Evolutionary conservation across 192 early-diverging fungal genomes (phyloP).

Genomic region (Coemansia furcata): DNA sequence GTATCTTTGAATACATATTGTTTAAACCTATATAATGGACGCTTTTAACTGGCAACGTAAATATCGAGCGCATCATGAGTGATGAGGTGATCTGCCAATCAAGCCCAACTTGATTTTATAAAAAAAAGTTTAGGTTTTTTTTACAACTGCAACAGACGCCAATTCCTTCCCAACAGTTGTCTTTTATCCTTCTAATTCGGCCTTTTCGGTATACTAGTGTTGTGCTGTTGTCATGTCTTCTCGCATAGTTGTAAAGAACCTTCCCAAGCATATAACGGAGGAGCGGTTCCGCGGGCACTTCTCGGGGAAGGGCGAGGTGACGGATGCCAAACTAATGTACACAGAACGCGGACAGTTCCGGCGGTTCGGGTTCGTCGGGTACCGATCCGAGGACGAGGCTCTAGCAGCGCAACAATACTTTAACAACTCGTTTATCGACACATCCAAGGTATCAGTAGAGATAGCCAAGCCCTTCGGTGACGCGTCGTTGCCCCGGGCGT

Average conservation of each 20-base stretch:
- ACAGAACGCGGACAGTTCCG: conserved; percentile 64
- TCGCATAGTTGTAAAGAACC: conserved; percentile 93
- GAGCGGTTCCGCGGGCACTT: conserved; percentile 89
- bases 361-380: conserved; percentile 92
- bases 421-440: conserved; percentile 90
- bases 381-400: conserved; percentile 83
- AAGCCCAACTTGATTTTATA: neutral
- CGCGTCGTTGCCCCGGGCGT: conserved; percentile 76
- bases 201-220: neutral
- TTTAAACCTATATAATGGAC: neutral
- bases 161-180: neutral
- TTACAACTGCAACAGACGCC: neutral
- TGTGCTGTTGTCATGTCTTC: conserved; percentile 32
- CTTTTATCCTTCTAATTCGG: neutral
- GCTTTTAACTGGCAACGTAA: too few species aligned
- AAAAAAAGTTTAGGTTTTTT: conserved; percentile 5
- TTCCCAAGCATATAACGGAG: conserved; percentile 86
- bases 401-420: conserved; percentile 78
- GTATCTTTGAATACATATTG: neutral
- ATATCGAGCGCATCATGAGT: too few species aligned
- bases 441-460: conserved; percentile 83
- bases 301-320: conserved; percentile 77
- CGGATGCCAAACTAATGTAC: conserved; percentile 87
- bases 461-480: conserved; percentile 88
- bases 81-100: neutral